A percentile compares a stretch with the other conserved stretches of the same genome.
phyloP scores from a whole-genome alignment of 2,329 filamentous ascomycete species.

The Pestalotiopsis sp. region DNA sequence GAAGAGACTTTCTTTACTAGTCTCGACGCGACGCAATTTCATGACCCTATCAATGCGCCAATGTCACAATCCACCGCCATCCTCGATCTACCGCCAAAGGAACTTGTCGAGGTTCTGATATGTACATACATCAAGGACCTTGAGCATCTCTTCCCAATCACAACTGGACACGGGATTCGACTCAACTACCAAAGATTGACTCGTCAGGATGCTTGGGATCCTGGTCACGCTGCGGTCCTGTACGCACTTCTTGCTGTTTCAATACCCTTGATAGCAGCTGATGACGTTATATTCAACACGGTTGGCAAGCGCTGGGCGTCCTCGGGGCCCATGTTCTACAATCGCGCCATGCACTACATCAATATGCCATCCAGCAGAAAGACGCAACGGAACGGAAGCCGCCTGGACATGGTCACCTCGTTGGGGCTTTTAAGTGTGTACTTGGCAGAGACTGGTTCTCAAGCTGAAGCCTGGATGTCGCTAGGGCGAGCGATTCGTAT shows the following conservation, averaged over 20 bases:
- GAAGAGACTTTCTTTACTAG: slow-evolving; percentile 3
- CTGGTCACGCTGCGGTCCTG: not conserved
- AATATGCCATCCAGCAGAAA: not conserved
- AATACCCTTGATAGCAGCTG: not conserved
- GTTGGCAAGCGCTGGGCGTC: not conserved
- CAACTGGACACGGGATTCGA: not conserved
- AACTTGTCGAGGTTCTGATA: not conserved
- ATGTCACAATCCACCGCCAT: not conserved
- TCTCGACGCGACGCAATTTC: not conserved
- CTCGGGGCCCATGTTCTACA: not conserved
- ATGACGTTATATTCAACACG: not conserved
- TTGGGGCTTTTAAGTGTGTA: not conserved
- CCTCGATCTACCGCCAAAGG: not conserved
- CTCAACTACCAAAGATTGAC: not conserved
- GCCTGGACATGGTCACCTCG: not conserved
- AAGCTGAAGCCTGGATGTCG: slow-evolving; percentile 6
- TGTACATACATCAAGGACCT: not conserved
- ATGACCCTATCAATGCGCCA: not conserved
- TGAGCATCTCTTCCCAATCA: not conserved
- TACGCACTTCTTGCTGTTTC: slow-evolving; percentile 4
- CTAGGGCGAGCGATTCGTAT: slow-evolving; percentile 4
- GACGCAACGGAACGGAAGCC: not conserved
- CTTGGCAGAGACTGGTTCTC: slow-evolving; percentile 2
- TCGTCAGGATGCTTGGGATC: not conserved
- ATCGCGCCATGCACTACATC: not conserved